A percentile compares a stretch with the other conserved stretches of the same genome.
These are phyloP conservation scores for Lepidium aucheri DNA, from an alignment of 345 rosid genomes.

Conservation along the genomic window DNA sequence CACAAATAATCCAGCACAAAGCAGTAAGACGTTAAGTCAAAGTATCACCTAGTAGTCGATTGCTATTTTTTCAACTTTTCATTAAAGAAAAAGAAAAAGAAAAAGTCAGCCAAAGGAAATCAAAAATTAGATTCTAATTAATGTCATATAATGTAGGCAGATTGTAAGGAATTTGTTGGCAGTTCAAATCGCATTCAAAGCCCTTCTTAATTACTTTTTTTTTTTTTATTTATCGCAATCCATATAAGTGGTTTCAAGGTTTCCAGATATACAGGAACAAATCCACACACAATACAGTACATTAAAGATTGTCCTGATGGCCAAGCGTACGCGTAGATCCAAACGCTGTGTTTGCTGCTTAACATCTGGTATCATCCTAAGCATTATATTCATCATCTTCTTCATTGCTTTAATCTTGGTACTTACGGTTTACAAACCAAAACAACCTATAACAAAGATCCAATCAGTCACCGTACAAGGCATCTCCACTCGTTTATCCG, in stretches of 20 bases:
- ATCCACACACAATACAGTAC: background rate
- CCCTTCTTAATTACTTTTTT: background rate
- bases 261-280: background rate
- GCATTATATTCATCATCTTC: constrained; percentile 22
- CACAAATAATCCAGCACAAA: background rate
- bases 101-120: background rate
- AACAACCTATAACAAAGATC: constrained; percentile 24
- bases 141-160: background rate
- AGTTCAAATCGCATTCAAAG: constrained; percentile 9
- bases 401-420: constrained; percentile 29
- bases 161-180: constrained; percentile 18
- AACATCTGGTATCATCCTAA: background rate
- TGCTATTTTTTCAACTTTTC: background rate
- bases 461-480: constrained; percentile 37
- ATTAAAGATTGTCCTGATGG: background rate
- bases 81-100: background rate
- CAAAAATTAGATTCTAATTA: background rate
- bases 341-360: constrained; percentile 19
- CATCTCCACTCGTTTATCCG: constrained; percentile 29
- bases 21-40: background rate
- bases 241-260: background rate
- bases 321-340: background rate
- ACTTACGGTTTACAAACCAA: constrained; percentile 40
- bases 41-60: too few species aligned
- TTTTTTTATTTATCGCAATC: background rate